Percentiles rank a stretch among this genome's conserved stretches.
These are phyloP conservation scores for Hymenoscyphus salicellus DNA, from an alignment of 2,329 filamentous ascomycete genomes.

Conservation along the genomic window DNA sequence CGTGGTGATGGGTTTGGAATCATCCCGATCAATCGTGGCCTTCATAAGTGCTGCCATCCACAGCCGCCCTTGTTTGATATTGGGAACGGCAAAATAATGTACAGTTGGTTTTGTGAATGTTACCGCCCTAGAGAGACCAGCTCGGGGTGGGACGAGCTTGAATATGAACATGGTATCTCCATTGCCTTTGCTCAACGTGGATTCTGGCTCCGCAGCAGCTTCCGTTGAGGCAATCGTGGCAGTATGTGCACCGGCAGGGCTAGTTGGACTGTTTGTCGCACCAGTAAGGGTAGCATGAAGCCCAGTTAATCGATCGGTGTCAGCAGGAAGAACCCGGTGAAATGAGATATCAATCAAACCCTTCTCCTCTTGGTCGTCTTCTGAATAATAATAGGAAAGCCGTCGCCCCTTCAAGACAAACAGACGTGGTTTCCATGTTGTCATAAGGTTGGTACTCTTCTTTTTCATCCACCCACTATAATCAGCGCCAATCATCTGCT, in stretches of 20 bases:
- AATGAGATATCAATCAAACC: slow-evolving; percentile 97
- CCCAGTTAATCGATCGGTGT: slow-evolving; percentile 85
- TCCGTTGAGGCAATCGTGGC: slow-evolving; percentile 45
- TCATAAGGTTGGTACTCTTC: slow-evolving; percentile 92
- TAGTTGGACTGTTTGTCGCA: slow-evolving; percentile 64
- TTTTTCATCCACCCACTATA: slow-evolving; percentile 99
- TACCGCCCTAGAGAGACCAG: slow-evolving; percentile 82
- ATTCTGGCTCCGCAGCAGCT: slow-evolving; percentile 40
- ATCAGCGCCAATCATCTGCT: slow-evolving; percentile 82
- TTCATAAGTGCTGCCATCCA: slow-evolving; percentile 99
- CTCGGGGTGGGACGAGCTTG: slow-evolving; percentile 89
- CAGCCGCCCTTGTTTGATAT: slow-evolving; percentile 77
- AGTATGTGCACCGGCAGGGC: slow-evolving; percentile 47
- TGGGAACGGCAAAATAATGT: slow-evolving; percentile 96
- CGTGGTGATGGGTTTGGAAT: slow-evolving; percentile 73
- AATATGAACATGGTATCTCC: slow-evolving; percentile 89
- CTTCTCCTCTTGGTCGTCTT: slow-evolving; percentile 87
- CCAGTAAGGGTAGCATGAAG: slow-evolving; percentile 90
- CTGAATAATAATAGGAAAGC: slow-evolving; percentile 93
- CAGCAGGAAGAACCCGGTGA: slow-evolving; percentile 91
- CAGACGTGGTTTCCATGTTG: slow-evolving; percentile 94
- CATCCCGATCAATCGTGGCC: slow-evolving; percentile 93
- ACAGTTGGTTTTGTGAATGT: slow-evolving; percentile 97
- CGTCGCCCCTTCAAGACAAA: slow-evolving; percentile 91
- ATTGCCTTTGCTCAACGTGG: slow-evolving; percentile 35